Conservation (phyloP, 2,329 filamentous ascomycete species). For the Aspergillus texensis region DNA sequence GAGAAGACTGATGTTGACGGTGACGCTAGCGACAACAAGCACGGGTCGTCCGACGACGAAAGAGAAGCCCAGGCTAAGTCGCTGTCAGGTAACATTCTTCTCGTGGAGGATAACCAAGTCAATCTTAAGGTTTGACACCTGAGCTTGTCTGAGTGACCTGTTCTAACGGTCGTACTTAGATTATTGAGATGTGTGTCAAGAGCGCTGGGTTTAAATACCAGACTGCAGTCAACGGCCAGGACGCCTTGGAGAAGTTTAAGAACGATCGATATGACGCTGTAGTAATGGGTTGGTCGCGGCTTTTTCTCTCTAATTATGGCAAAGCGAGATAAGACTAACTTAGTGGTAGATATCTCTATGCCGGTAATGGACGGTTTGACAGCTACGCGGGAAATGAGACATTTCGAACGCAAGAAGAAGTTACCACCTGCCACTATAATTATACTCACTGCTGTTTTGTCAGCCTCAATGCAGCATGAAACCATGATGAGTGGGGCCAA, state of each 20-base stretch:
- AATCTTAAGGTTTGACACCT: conserved; percentile 34
- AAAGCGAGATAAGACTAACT: neutral
- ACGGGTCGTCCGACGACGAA: neutral
- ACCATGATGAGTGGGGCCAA: conserved; percentile 30
- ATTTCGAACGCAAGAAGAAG: conserved; percentile 21
- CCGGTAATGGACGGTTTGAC: conserved; percentile 37
- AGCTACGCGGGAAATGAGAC: conserved; percentile 31
- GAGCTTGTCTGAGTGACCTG: neutral
- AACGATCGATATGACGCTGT: conserved; percentile 8
- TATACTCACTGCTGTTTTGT: conserved; percentile 30
- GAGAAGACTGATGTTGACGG: neutral
- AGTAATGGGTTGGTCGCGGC: conserved; percentile 23
- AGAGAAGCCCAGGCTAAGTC: neutral
- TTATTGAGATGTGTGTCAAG: conserved; percentile 20
- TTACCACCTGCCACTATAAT: conserved; percentile 22
- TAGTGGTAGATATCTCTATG: conserved; percentile 35
- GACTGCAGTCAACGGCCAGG: conserved; percentile 20
- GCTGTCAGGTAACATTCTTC: conserved; percentile 17
- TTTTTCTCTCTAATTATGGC: neutral
- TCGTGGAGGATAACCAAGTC: conserved; percentile 44
- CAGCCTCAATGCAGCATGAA: conserved; percentile 30
- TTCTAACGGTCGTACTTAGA: conserved; percentile 5
- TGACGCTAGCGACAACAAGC: neutral
- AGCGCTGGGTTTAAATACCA: conserved; percentile 17
- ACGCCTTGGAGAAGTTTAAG: conserved; percentile 24